A percentile compares a stretch with the other conserved stretches of the same genome.
Evolutionary conservation across 1,284 basidiomycete genomes (phyloP).

Genomic region (Somion occarium): DNA sequence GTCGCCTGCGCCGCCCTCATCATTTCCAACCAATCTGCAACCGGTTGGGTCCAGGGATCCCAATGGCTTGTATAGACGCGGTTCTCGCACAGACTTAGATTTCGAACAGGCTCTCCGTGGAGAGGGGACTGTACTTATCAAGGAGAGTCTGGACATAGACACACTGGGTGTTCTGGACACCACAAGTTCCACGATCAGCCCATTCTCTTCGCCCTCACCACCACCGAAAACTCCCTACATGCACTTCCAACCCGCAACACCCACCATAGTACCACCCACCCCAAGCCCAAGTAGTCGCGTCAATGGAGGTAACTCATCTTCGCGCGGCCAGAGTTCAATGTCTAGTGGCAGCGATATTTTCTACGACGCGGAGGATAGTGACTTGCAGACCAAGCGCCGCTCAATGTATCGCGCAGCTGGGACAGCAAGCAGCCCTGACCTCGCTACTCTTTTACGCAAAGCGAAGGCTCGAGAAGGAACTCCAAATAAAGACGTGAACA

Average conservation of each 20-base stretch:
- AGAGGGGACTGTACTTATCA: conserved; percentile 61
- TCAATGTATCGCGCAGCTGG: conserved; percentile 85
- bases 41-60: conserved; percentile 50
- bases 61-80: conserved; percentile 30
- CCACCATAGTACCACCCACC: conserved; percentile 55
- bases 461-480: conserved; percentile 55
- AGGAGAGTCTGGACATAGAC: conserved; percentile 65
- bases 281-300: conserved; percentile 34
- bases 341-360: conserved; percentile 49
- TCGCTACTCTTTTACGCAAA: conserved; percentile 79
- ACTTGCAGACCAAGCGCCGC: conserved; percentile 68
- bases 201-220: conserved; percentile 22
- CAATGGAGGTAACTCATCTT: conserved; percentile 17
- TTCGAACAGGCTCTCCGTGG: conserved; percentile 70
- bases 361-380: conserved; percentile 60
- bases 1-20: conserved; percentile 41
- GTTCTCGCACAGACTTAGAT: conserved; percentile 70
- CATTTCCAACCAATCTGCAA: conserved; percentile 49
- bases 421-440: conserved; percentile 84
- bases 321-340: conserved; percentile 34
- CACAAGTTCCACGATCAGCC: conserved; percentile 27
- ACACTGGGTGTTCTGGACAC: conserved; percentile 48
- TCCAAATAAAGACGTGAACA: conserved; percentile 38
- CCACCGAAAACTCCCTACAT: conserved; percentile 25
- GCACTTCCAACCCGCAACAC: conserved; percentile 36